Evolutionary conservation across 345 rosid species (phyloP), one percentile per base, ranked within the genome.

Genomic region (Aegle marmelos): DNA sequence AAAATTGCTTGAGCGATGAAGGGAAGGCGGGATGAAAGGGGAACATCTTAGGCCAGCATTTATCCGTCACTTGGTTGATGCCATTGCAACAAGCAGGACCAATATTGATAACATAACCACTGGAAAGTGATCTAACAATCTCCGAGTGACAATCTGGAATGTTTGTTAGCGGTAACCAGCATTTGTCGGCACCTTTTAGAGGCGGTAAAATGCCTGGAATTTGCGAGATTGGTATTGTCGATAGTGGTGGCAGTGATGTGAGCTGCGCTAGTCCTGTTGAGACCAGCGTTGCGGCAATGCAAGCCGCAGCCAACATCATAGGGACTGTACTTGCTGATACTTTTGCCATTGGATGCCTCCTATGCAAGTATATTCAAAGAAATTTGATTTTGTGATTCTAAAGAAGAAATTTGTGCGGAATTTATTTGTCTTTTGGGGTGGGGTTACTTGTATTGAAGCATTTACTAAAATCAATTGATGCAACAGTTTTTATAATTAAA

Each of bases 1-100:
- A 76, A 22, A 19, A 69, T 58, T 19, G 31, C 68, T 50, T 50
- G 56, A 50, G 22, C 56, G 22, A 50, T 50, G 56, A 50, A 50
- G 56, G 56, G 22, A 17, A 63, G 19, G 41, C 7, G 8, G 79
- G 60, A 59, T 59, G 61, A n/a, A 34, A 59, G 0, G 74, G 74
- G 27, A 69, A 60, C 73, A 77, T 57, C 21, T 68, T 77, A 30
- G 68, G 45, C 68, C 67, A 77, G 17, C 79, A 77, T 22, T 22
- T 14, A 3, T 69, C 74, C 0, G 11, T 68, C n/a, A 77, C 17
- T 27, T 59, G 30, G 41, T 37, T 13, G 5, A 77, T 8, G 27
- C 74, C 27, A 11, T 16, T 24, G 34, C 79, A 77, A 30, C 79
- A 77, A 69, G 58, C 60, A 41, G 61, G 68, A 48, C 68, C 33